Evolutionary conservation across 2,329 filamentous ascomycete species (phyloP), one percentile per base, ranked within the genome.

Genomic region (Trichoderma cornu-damae): DNA sequence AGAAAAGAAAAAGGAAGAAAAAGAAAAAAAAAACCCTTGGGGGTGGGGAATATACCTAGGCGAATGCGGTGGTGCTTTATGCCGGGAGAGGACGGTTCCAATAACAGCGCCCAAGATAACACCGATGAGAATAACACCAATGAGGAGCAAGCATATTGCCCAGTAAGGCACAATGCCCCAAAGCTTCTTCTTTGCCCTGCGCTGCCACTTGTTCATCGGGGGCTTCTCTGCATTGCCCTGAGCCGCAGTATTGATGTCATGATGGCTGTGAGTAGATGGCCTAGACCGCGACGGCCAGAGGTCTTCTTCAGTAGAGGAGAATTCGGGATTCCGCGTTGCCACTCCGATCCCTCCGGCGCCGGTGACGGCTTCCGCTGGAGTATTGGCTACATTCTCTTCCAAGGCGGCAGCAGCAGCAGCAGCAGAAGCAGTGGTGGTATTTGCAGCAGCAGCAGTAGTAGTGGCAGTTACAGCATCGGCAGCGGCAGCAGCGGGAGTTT

Each of bases 301-400:
- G 48, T 84, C 78, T 42, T 83, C 82, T 14, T 75, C 72, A 4
- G 74, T 76, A 1, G 82, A 83, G 12, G 81, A 77, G 68, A 84
- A 86, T 62, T 86, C 83, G 0, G 83, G 84, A 59, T 86, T 80
- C 24, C 80, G 75, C 6, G 83, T 81, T 3, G 83, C 83, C 18
- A 85, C 69, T 2, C 82, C 83, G 28, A 86, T 74, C 14, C 83
- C 83, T 3, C 83, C 83, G 4, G 82, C 81, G n/a, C 83, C 84
- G 2, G 79, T 70, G 34, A 81, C 77, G 9, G 63, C 59, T n/a
- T 51, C 57, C 4, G 49, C 42, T 6, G 42, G 38, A 6, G 51
- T 47, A 6, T 55, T 42, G 7, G 57, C 38, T 30, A 53, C 50
- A 8, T 52, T 50, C 4, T 48, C 49, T 59, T 49, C 65, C 22